Percentiles rank a stretch among this genome's conserved stretches.
Conservation (phyloP, 768 basidiomycete species). For the Termitomyces sp. region DNA sequence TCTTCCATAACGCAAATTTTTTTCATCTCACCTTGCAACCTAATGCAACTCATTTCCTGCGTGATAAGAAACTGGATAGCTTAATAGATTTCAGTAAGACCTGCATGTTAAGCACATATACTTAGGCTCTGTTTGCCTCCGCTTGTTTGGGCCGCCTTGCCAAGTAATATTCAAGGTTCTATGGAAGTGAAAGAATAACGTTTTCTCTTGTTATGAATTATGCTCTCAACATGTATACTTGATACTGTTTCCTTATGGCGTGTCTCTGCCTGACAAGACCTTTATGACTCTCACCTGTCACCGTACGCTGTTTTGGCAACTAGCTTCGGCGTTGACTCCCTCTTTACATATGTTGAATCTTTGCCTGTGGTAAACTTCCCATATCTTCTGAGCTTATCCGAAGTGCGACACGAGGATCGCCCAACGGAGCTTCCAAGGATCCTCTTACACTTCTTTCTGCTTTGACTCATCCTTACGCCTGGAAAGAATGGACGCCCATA, state of each 20-base stretch:
- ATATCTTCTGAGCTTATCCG: constrained; percentile 3
- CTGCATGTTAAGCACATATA: too few species aligned
- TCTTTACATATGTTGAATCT: not conserved
- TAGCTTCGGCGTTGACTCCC: not conserved
- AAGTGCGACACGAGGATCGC: not conserved
- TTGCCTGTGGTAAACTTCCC: not conserved
- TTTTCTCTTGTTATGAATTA: not conserved
- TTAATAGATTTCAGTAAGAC: too few species aligned
- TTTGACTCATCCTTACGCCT: not conserved
- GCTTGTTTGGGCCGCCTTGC: too few species aligned
- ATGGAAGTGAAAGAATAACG: not conserved
- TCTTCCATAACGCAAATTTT: too few species aligned
- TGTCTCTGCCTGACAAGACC: not conserved
- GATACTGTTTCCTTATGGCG: not conserved
- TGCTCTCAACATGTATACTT: too few species aligned
- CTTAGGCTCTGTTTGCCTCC: too few species aligned
- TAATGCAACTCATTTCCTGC: not conserved
- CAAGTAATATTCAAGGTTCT: too few species aligned
- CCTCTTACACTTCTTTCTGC: not conserved
- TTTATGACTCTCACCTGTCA: not conserved
- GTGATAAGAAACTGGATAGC: too few species aligned
- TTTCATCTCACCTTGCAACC: too few species aligned
- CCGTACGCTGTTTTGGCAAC: too few species aligned
- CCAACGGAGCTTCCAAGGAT: not conserved
- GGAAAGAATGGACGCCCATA: constrained; percentile 5